phyloP scores from a whole-genome alignment of 768 basidiomycete species.

The Agrocybe praecox region DNA sequence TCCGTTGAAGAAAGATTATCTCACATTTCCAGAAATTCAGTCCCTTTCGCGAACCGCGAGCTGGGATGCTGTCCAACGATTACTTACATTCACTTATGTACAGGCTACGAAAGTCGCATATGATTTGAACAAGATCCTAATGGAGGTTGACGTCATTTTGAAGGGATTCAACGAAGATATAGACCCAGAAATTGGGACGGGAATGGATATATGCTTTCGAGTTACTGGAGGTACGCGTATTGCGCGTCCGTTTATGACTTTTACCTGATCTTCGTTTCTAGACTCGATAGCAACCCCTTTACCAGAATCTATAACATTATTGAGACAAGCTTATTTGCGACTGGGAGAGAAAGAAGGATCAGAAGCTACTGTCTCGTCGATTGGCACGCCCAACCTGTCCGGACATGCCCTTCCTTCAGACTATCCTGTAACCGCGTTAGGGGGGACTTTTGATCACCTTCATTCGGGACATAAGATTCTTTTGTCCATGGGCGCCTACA shows the following conservation, averaged over 20 bases:
- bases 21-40: constrained; percentile 24
- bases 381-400: constrained; percentile 9
- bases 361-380: constrained; percentile 14
- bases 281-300: constrained; percentile 44
- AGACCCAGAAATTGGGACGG: constrained; percentile 40
- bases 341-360: constrained; percentile 26
- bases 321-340: constrained; percentile 40
- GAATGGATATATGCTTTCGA: constrained; percentile 49
- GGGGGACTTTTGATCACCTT: constrained; percentile 97
- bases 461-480: constrained; percentile 98
- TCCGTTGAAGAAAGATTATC: constrained; percentile 1
- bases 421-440: constrained; percentile 79
- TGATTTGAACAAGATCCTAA: constrained; percentile 64
- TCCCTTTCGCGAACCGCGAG: constrained; percentile 43
- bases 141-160: constrained; percentile 80
- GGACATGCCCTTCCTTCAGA: constrained; percentile 23
- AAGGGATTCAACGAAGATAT: constrained; percentile 52
- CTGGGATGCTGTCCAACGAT: constrained; percentile 73
- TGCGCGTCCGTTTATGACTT: neutral
- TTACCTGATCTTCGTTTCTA: constrained; percentile 10
- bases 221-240: constrained; percentile 47
- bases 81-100: constrained; percentile 85
- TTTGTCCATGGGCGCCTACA: constrained; percentile 88
- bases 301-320: constrained; percentile 39
- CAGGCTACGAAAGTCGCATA: constrained; percentile 80